A percentile compares a stretch with the other conserved stretches of the same genome.
Conservation (phyloP, 2,329 filamentous ascomycete genomes). For the Tothia fuscella region DNA sequence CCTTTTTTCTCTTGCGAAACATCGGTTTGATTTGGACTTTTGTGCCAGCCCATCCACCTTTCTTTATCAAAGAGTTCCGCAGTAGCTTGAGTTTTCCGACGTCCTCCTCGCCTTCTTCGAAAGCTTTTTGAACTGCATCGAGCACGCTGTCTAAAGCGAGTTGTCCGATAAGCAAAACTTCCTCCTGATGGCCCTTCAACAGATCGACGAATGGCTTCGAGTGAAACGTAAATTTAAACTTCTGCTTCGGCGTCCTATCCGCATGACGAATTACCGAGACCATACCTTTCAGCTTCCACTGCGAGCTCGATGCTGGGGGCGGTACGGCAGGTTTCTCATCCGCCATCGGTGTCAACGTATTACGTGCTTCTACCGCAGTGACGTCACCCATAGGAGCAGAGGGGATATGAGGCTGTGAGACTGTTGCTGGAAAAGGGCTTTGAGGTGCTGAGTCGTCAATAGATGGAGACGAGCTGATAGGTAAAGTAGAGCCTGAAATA, state of each 20-base stretch:
- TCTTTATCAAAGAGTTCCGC: constrained; percentile 79
- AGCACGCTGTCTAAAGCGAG: constrained; percentile 80
- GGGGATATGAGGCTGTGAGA: constrained; percentile 20
- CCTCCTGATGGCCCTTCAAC: constrained; percentile 88
- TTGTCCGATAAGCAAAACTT: constrained; percentile 87
- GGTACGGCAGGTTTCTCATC: constrained; percentile 23
- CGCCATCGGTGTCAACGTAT: constrained; percentile 9
- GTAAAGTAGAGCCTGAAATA: constrained; percentile 26
- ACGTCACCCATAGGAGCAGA: constrained; percentile 4
- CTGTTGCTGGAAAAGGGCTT: constrained; percentile 11
- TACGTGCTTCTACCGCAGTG: constrained; percentile 9
- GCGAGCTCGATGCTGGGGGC: constrained; percentile 60
- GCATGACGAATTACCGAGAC: constrained; percentile 94
- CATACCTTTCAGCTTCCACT: constrained; percentile 97
- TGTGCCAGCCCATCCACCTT: constrained; percentile 86
- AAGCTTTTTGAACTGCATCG: constrained; percentile 71
- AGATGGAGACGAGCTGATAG: constrained; percentile 31
- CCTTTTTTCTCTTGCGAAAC: constrained; percentile 58
- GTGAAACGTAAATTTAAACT: constrained; percentile 99
- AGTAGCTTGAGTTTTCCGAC: constrained; percentile 72
- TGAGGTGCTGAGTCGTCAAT: no score
- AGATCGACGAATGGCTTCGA: constrained; percentile 92
- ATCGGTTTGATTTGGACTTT: constrained; percentile 99
- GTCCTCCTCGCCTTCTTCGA: constrained; percentile 72
- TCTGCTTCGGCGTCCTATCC: constrained; percentile 95